phyloP scores from a whole-genome alignment of 345 rosid species.

The Brassica rapa region DNA sequence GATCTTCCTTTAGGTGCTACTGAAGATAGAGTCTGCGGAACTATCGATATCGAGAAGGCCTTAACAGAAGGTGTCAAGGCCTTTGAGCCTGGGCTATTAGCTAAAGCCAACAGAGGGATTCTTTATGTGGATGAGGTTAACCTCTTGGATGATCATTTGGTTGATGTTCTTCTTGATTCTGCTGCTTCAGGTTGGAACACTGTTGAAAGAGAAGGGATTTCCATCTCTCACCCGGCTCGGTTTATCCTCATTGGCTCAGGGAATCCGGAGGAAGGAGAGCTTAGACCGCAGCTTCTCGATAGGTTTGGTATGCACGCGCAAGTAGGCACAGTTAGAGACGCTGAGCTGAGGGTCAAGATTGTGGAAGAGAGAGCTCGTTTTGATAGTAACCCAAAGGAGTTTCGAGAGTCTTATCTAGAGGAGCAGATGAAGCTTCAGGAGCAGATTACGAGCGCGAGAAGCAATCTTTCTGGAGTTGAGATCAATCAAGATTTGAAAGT shows the following conservation, averaged over 20 bases:
- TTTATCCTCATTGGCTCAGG: conserved; percentile 94
- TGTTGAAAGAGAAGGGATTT: conserved; percentile 93
- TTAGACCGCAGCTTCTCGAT: conserved; percentile 88
- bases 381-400: conserved; percentile 82
- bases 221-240: conserved; percentile 90
- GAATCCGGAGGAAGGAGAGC: conserved; percentile 94
- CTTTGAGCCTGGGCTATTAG: conserved; percentile 96
- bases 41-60: conserved; percentile 94
- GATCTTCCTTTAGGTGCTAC: conserved; percentile 98
- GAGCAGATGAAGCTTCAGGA: conserved; percentile 83
- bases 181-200: conserved; percentile 99
- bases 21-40: conserved; percentile 98
- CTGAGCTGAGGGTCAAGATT: conserved; percentile 86
- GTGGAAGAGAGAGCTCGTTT: conserved; percentile 91
- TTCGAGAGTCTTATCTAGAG: conserved; percentile 63
- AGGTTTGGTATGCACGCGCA: conserved; percentile 97
- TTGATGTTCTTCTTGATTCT: conserved; percentile 91
- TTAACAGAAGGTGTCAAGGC: conserved; percentile 95
- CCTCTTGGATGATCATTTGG: conserved; percentile 93
- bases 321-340: conserved; percentile 88
- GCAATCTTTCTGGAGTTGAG: conserved; percentile 64
- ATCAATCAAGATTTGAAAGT: conserved; percentile 79
- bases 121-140: conserved; percentile 97
- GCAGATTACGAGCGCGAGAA: conserved; percentile 70
- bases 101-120: conserved; percentile 96